phyloP scores from a whole-genome alignment of 441 rosid genomes.

The Francoa sonchifolia region DNA sequence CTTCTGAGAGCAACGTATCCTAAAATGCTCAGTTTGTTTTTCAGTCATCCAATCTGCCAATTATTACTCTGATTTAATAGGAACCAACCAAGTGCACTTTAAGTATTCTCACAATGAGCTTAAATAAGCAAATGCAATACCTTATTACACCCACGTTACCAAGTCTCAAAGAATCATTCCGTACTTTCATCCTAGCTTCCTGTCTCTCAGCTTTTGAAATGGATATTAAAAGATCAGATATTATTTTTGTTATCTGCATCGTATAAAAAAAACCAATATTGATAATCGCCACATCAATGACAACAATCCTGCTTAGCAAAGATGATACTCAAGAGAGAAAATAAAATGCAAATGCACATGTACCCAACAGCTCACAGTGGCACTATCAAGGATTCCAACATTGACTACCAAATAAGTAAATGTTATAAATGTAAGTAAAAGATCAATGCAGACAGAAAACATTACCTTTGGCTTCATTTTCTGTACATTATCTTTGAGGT shows the following conservation, averaged over 20 bases:
- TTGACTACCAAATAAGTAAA: background rate
- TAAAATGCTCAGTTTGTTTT: too few relatives aligned
- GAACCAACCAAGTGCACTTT: background rate
- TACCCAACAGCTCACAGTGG: background rate
- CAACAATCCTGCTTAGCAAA: background rate
- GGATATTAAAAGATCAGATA: conserved; percentile 90
- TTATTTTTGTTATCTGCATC: conserved; percentile 75
- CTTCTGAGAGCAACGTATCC: too few relatives aligned
- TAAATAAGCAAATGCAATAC: conserved; percentile 23
- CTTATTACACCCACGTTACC: conserved; percentile 96
- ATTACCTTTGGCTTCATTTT: conserved; percentile 87
- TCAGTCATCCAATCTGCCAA: too few relatives aligned
- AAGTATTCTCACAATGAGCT: conserved; percentile 2
- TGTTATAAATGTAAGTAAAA: too few relatives aligned
- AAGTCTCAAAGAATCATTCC: conserved; percentile 88
- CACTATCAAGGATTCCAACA: background rate
- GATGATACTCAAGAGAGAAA: background rate
- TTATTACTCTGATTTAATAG: too few relatives aligned
- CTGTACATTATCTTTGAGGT: conserved; percentile 65
- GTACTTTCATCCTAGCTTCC: conserved; percentile 92
- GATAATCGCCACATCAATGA: conserved; percentile 1
- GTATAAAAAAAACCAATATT: conserved; percentile 10
- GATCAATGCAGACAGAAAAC: too few relatives aligned
- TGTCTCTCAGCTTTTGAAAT: conserved; percentile 95
- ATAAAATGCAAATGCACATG: background rate